A percentile compares a stretch with the other conserved stretches of the same genome.
Conservation (phyloP, 2,329 filamentous ascomycete genomes). For the Phyllachora maydis region DNA sequence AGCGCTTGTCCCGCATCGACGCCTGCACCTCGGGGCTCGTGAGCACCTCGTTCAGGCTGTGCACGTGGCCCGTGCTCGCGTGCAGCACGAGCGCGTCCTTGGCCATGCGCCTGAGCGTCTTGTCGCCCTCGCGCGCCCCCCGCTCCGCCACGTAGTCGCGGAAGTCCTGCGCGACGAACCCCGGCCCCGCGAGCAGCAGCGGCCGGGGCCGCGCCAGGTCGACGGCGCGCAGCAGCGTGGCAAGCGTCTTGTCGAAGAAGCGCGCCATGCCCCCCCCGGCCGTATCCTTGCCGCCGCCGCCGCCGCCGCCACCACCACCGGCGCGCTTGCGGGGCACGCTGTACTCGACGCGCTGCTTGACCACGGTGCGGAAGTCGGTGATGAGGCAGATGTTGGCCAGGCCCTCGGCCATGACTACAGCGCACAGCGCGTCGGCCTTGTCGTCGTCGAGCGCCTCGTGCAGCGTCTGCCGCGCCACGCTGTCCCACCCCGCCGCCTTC, state of each 20-base stretch:
- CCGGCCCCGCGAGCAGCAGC: slow-evolving; percentile 70
- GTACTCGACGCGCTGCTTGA: slow-evolving; percentile 49
- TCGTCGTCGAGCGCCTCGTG: slow-evolving; percentile 61
- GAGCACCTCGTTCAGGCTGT: slow-evolving; percentile 74
- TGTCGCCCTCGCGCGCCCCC: slow-evolving; percentile 37
- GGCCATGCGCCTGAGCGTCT: slow-evolving; percentile 40
- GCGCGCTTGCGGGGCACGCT: slow-evolving; percentile 47
- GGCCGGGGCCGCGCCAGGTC: slow-evolving; percentile 53
- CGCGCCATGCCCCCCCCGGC: slow-evolving; percentile 51
- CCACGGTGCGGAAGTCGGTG: slow-evolving; percentile 57
- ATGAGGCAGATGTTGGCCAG: slow-evolving; percentile 68
- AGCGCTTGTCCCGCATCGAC: slow-evolving; percentile 72
- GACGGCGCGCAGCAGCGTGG: slow-evolving; percentile 57
- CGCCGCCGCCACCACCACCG: no score
- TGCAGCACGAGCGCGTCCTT: slow-evolving; percentile 57
- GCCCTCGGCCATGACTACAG: slow-evolving; percentile 86
- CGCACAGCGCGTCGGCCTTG: slow-evolving; percentile 64
- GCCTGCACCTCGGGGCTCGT: slow-evolving; percentile 58
- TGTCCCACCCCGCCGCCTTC: slow-evolving; percentile 80
- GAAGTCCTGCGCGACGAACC: slow-evolving; percentile 69
- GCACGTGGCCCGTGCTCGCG: slow-evolving; percentile 65
- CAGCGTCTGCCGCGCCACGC: slow-evolving; percentile 60
- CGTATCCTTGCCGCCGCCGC: slow-evolving; percentile 42
- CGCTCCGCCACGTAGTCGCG: slow-evolving; percentile 50
- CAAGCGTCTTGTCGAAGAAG: slow-evolving; percentile 62